These are phyloP conservation scores for Basidiobolus meristosporus DNA, from an alignment of 371 early-diverging fungal genomes.

Conservation along the genomic window DNA sequence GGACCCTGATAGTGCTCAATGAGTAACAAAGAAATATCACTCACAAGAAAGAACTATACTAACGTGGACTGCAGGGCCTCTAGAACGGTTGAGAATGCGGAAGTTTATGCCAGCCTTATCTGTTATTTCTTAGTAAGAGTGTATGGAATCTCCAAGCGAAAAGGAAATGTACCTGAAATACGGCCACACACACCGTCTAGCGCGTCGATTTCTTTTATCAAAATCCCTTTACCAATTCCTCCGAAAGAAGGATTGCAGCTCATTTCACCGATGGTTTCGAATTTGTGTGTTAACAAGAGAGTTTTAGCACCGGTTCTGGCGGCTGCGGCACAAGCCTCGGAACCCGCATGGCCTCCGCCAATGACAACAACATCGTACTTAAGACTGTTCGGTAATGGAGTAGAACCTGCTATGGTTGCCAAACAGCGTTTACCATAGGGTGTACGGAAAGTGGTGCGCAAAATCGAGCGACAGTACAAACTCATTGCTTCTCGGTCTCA, in stretches of 20 bases:
- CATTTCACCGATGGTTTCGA: constrained; percentile 70
- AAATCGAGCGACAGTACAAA: no score
- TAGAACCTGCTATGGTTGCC: no score
- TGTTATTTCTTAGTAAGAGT: constrained; percentile 1
- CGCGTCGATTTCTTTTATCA: constrained; percentile 69
- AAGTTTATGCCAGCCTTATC: constrained; percentile 76
- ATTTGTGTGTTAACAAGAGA: constrained; percentile 53
- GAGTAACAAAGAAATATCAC: background rate
- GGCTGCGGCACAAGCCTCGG: constrained; percentile 69
- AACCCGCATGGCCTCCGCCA: constrained; percentile 80
- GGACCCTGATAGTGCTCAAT: constrained; percentile 25
- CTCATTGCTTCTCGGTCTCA: no score
- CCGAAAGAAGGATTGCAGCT: constrained; percentile 81
- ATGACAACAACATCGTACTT: constrained; percentile 59
- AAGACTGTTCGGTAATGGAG: no score
- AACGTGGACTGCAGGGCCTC: constrained; percentile 75
- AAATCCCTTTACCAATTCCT: constrained; percentile 68
- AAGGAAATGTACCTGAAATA: constrained; percentile 24
- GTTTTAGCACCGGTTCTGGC: constrained; percentile 62
- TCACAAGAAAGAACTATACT: background rate
- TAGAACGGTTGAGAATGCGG: constrained; percentile 64
- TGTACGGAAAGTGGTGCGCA: no score
- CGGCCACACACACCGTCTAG: constrained; percentile 67
- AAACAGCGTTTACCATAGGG: no score
- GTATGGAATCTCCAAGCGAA: background rate